A percentile compares a stretch with the other conserved stretches of the same genome.
These are phyloP conservation scores for Xanthoparmelia taractica DNA, from an alignment of 495 filamentous ascomycete species.

Conservation along the genomic window DNA sequence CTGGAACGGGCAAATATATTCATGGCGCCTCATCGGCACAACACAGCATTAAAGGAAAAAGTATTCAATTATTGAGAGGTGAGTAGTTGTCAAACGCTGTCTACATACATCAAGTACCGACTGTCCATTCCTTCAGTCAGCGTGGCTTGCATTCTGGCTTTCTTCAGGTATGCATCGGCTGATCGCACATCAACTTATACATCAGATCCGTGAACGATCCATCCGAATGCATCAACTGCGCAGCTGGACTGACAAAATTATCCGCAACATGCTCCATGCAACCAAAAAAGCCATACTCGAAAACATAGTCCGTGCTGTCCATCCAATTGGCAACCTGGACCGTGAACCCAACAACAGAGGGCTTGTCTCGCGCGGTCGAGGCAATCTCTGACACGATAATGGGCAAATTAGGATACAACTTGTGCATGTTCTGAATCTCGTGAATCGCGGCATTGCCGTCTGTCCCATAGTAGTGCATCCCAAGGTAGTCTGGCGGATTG, in stretches of 20 bases:
- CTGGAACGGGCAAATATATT: too few species aligned
- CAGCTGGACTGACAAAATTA: conserved; percentile 39
- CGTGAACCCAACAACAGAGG: conserved; percentile 37
- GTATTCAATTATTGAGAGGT: too few species aligned
- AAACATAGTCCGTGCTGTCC: conserved; percentile 36
- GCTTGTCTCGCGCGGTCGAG: conserved; percentile 33
- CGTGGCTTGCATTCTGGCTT: not conserved
- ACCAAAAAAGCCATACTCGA: conserved; percentile 42
- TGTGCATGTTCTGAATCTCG: conserved; percentile 34
- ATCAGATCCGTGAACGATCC: conserved; percentile 38
- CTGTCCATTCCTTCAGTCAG: not conserved
- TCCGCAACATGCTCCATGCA: conserved; percentile 39
- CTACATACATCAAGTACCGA: too few species aligned
- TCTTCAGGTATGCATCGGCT: conserved; percentile 22
- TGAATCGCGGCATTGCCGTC: conserved; percentile 27
- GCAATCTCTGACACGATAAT: conserved; percentile 41
- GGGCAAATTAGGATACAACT: conserved; percentile 30
- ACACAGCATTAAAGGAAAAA: too few species aligned
- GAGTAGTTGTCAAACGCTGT: too few species aligned
- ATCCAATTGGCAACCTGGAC: conserved; percentile 38
- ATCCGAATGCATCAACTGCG: conserved; percentile 41
- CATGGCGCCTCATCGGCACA: too few species aligned
- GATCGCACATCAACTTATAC: conserved; percentile 32
- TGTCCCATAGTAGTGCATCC: conserved; percentile 42
- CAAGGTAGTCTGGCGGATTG: conserved; percentile 37